A percentile compares a stretch with the other conserved stretches of the same genome.
These are phyloP conservation scores for Globisporangium rhizosaccharum DNA, from an alignment of 352 stramenopile species.

Conservation along the genomic window DNA sequence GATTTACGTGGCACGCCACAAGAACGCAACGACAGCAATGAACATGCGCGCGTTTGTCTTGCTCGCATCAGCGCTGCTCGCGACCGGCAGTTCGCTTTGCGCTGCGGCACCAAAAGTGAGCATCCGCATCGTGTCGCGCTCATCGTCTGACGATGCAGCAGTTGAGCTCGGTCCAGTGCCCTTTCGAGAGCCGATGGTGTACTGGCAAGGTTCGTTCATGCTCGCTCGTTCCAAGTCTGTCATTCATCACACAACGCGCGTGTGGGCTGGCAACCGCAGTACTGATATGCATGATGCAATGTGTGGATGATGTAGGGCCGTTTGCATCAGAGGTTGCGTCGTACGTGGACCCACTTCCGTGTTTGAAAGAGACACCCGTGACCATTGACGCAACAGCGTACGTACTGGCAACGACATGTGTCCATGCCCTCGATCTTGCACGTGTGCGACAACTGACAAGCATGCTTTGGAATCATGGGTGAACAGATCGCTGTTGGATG, in stretches of 20 bases:
- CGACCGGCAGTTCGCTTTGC: constrained; percentile 23
- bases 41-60: constrained; percentile 9
- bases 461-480: no score
- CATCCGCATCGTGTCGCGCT: constrained; percentile 53
- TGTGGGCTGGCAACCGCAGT: neutral
- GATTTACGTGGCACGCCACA: neutral
- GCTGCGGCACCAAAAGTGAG: constrained; percentile 41
- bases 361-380: constrained; percentile 36
- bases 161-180: constrained; percentile 27
- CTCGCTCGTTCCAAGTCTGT: neutral
- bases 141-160: constrained; percentile 11
- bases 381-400: constrained; percentile 42
- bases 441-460: neutral
- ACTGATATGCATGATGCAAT: neutral
- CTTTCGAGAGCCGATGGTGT: constrained; percentile 37
- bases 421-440: neutral
- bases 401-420: constrained; percentile 6
- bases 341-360: constrained; percentile 16
- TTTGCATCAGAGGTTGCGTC: constrained; percentile 28
- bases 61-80: constrained; percentile 17
- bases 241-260: no score
- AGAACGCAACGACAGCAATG: neutral
- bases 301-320: constrained; percentile 18
- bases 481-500: constrained; percentile 43
- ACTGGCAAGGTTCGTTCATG: constrained; percentile 24